Conservation (phyloP, 2,329 filamentous ascomycete genomes). For the Nemania diffusa region DNA sequence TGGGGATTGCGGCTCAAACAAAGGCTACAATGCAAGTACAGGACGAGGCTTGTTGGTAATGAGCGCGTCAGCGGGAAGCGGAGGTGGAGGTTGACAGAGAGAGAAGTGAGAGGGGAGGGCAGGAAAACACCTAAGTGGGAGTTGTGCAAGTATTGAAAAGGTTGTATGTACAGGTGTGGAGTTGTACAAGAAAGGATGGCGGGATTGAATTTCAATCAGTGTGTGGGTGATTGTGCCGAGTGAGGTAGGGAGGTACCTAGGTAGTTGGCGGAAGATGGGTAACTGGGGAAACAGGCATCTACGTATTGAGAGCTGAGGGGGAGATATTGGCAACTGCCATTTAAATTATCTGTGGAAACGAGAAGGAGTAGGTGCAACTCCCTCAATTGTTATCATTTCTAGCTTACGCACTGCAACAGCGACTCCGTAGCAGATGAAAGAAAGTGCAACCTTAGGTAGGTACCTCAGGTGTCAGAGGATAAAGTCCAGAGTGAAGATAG, state of each 20-base stretch:
- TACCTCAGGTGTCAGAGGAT: no score
- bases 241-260: neutral
- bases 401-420: neutral
- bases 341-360: neutral
- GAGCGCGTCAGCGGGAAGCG: constrained; percentile 6
- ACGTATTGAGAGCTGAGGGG: neutral
- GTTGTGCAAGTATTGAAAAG: constrained; percentile 1
- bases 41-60: neutral
- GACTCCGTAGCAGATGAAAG: neutral
- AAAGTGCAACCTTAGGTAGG: neutral
- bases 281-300: neutral
- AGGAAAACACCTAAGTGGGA: neutral
- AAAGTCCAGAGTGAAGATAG: no score
- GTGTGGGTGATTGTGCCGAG: neutral
- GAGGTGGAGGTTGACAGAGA: neutral
- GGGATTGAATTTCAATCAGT: neutral
- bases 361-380: constrained; percentile 11
- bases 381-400: neutral
- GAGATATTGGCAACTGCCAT: neutral
- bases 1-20: constrained; percentile 1
- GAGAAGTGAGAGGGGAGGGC: neutral
- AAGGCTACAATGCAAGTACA: constrained; percentile 12
- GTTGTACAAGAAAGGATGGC: neutral
- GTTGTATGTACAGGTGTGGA: neutral
- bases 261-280: neutral